Percentiles rank a stretch among this genome's conserved stretches.
phyloP scores from a whole-genome alignment of 1,139 yeast genomes.

The Candida sp. region DNA sequence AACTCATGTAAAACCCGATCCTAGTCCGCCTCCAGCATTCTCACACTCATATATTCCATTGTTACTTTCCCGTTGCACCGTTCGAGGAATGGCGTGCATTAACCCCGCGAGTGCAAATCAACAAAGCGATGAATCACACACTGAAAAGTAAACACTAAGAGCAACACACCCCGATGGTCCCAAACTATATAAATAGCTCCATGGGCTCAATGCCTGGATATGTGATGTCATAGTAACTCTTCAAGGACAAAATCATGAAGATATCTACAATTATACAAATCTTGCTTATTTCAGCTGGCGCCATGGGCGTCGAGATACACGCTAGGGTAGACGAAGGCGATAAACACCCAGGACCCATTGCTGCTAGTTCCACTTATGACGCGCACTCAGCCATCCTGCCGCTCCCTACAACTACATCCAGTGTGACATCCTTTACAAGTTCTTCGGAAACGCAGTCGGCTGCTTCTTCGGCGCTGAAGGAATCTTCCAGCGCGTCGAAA shows the following conservation, averaged over 20 bases:
- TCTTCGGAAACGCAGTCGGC: not conserved
- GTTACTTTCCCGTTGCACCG: no score
- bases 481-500: no score
- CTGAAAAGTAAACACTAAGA: no score
- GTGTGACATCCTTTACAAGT: not conserved
- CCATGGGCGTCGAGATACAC: not conserved
- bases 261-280: not conserved
- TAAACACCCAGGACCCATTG: not conserved
- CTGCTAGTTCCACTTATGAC: not conserved
- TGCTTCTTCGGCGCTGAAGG: no score
- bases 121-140: no score
- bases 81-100: no score
- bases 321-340: not conserved
- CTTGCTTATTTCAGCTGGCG: not conserved
- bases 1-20: no score
- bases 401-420: not conserved
- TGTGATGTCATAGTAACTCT: not conserved
- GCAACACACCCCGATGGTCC: no score
- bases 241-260: not conserved
- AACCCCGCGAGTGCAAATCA: no score
- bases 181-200: not conserved
- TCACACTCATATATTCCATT: no score
- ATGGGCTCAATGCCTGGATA: not conserved
- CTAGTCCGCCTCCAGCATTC: no score
- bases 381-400: not conserved